Base-by-base conservation (phyloP, 2,329 filamentous ascomycete genomes). In the Beauveria australis region DNA sequence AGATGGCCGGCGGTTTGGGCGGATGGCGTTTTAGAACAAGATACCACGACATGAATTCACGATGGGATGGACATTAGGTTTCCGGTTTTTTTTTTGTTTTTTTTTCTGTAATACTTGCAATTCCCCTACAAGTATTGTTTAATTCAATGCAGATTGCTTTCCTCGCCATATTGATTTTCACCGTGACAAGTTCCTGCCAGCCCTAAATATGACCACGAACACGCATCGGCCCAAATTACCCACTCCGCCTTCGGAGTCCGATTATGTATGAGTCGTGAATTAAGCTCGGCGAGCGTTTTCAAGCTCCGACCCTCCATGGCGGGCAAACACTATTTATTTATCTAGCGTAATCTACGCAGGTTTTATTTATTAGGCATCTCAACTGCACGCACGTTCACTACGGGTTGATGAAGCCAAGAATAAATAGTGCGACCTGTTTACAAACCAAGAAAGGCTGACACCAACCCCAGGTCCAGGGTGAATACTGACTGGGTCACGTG, bases 11-110 rank as follows among this genome's bases (percentile, higher is more conserved):
- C 54, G 54, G 9, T 41, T 57, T 24, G 46, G 54, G 22, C 30
- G 54, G 44, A 49, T 41, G 44, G 33, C 30, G 16, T 49, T 49
- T 41, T 57, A 57, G 54, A 37, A 57, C 22, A 26, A 30, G 54
- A 57, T 57, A 57, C 54, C 54, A 49, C 44, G 44, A 49, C 26
- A 57, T 26, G 54, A 57, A 26, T 28, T 57, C 22, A 57, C 33
- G 54, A 57, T 57, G 26, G 28, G 54, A 57, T 57, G 40, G 43
- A 48, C 14, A 16, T 22, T n/a, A 14, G 14, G 16, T 12, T 24
- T 37, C 14, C 33, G 33, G 22, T 22, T 1, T 47, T 37, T 26
- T n/a, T n/a, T n/a, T n/a, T n/a, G n/a, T n/a, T n/a, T n/a, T n/a
- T n/a, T n/a, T n/a, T n/a, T n/a, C n/a, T n/a, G n/a, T n/a, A n/a